Evolutionary conservation across 495 filamentous ascomycete species (phyloP).

Genomic region (Podospora conica): DNA sequence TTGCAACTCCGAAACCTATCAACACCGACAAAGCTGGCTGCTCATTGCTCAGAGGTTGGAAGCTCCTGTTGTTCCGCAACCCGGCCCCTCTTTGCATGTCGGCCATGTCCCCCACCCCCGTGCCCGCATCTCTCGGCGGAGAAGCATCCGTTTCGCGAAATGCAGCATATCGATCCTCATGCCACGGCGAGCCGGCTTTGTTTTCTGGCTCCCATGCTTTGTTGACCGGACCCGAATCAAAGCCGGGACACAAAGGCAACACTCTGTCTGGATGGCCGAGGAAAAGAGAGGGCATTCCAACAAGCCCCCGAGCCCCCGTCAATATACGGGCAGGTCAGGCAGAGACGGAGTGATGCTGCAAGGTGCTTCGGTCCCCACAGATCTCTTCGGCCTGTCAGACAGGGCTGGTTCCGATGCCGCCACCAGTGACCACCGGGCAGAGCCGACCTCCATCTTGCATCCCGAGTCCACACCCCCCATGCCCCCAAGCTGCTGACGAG

Average conservation of each 20-base stretch:
- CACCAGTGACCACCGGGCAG: neutral
- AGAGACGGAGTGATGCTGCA: constrained; percentile 1
- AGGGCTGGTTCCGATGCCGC: constrained; percentile 11
- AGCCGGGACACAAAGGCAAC: neutral
- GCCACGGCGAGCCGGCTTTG: neutral
- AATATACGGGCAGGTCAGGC: neutral
- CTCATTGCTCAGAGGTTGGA: neutral
- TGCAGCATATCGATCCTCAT: neutral
- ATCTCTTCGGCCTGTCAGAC: constrained; percentile 7
- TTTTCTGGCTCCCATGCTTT: neutral
- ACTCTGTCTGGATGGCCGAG: neutral
- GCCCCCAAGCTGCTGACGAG: neutral
- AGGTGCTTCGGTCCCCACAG: neutral
- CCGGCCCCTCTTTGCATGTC: neutral
- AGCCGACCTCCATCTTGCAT: neutral
- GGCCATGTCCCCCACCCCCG: neutral
- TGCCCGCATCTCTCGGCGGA: constrained; percentile 2
- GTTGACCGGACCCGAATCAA: constrained; percentile 1
- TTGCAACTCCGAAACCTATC: neutral
- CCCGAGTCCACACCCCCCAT: neutral
- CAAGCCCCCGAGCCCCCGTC: neutral
- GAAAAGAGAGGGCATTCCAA: neutral
- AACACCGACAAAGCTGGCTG: neutral
- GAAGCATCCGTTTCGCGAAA: constrained; percentile 7
- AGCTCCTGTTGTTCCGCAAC: neutral